These are phyloP conservation scores for Saussurea involucrata DNA, from an alignment of 129 eudicot species.

Conservation along the genomic window DNA sequence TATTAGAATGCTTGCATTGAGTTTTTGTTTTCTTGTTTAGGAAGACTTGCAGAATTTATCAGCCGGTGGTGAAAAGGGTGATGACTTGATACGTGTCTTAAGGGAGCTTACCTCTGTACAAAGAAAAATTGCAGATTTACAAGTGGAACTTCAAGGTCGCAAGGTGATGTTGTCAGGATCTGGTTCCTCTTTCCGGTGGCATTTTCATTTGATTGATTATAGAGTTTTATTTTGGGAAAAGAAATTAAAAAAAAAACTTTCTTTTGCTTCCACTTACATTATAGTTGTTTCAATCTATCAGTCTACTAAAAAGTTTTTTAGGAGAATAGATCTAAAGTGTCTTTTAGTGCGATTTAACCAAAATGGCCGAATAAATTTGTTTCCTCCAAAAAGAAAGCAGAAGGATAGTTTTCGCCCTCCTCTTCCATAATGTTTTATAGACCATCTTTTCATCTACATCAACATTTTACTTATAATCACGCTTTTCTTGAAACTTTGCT, in stretches of 20 bases:
- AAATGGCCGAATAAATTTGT: not conserved
- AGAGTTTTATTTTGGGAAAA: not conserved
- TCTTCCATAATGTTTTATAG: not conserved
- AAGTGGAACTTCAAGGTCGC: constrained; percentile 96
- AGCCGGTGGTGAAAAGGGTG: constrained; percentile 65
- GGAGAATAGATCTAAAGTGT: not conserved
- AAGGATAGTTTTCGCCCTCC: not conserved
- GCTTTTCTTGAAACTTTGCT: not conserved
- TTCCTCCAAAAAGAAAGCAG: not conserved
- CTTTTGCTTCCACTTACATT: not conserved
- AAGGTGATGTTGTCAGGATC: constrained; percentile 47
- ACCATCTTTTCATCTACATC: not conserved
- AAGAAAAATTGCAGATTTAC: constrained; percentile 85
- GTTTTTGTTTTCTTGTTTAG: constrained; percentile 27
- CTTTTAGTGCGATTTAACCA: not conserved
- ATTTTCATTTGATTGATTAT: not conserved
- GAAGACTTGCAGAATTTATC: constrained; percentile 66
- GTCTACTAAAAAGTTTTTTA: not conserved
- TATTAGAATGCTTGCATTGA: not conserved
- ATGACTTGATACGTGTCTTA: constrained; percentile 76
- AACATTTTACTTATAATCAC: not conserved
- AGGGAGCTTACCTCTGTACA: constrained; percentile 89
- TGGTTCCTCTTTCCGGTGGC: not conserved
- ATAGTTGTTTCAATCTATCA: not conserved
- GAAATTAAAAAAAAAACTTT: not conserved